Percentiles rank a stretch among this genome's conserved stretches.
These are phyloP conservation scores for Fomitopsis betulina DNA, from an alignment of 1,284 basidiomycete species.

Conservation along the genomic window DNA sequence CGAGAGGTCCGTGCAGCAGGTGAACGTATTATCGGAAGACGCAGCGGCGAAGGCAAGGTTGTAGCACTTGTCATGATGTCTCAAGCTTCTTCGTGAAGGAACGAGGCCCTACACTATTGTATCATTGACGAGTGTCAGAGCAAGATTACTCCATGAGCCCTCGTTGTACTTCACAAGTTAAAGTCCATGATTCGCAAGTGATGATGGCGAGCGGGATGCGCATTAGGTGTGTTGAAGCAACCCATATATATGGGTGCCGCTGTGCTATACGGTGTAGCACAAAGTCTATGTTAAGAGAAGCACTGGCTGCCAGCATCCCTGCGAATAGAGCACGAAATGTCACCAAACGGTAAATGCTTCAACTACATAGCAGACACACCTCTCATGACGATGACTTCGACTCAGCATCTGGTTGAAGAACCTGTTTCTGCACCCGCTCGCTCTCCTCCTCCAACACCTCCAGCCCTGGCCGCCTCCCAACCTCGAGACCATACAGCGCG, in stretches of 20 bases:
- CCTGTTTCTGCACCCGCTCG: slow-evolving; percentile 1
- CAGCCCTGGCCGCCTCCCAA: slow-evolving; percentile 44
- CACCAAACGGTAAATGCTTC: neutral
- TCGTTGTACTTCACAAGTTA: too few relatives aligned
- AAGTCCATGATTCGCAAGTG: too few relatives aligned
- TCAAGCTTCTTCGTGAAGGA: too few relatives aligned
- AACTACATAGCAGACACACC: neutral
- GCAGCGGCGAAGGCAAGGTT: slow-evolving; percentile 30
- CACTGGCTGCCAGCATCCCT: neutral
- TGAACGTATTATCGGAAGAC: slow-evolving; percentile 26
- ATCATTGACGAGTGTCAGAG: too few relatives aligned
- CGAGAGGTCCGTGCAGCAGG: slow-evolving; percentile 19
- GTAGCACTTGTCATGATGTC: slow-evolving; percentile 10
- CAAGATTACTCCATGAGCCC: too few relatives aligned
- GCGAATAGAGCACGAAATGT: neutral
- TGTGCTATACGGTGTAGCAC: neutral
- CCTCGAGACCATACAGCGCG: slow-evolving; percentile 54
- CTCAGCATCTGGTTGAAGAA: neutral
- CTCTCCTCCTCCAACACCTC: slow-evolving; percentile 49
- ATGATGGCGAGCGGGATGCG: too few relatives aligned
- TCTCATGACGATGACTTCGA: neutral
- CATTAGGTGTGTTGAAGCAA: too few relatives aligned
- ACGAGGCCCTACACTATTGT: too few relatives aligned
- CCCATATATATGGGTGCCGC: neutral
- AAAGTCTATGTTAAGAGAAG: too few relatives aligned